phyloP scores from a whole-genome alignment of 192 early-diverging fungal genomes.

The Mortierella hygrophila region DNA sequence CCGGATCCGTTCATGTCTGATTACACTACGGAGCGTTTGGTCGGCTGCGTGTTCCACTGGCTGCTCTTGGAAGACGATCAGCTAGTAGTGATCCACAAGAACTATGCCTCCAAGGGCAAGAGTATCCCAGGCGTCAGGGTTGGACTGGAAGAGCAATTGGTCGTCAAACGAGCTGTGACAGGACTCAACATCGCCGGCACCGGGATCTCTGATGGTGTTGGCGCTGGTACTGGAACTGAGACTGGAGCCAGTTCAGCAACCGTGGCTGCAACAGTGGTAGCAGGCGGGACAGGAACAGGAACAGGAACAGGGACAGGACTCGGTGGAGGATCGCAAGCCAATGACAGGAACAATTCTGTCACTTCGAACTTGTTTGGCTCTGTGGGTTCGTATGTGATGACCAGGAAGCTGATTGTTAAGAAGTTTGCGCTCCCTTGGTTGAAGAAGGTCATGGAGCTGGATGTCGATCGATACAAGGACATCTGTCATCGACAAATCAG shows the following conservation, averaged over 20 bases:
- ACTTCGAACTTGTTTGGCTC: conserved; percentile 38
- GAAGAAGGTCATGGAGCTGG: conserved; percentile 57
- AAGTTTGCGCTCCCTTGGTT: conserved; percentile 66
- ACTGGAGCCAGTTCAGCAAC: neutral
- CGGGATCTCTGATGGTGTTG: neutral
- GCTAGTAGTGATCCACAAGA: conserved; percentile 59
- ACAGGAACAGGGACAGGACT: conserved; percentile 1
- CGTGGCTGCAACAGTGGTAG: conserved; percentile 10
- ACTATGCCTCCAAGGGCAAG: conserved; percentile 56
- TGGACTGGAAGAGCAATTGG: conserved; percentile 45
- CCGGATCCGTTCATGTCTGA: conserved; percentile 70
- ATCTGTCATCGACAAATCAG: conserved; percentile 58
- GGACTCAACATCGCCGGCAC: neutral
- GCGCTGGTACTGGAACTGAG: neutral
- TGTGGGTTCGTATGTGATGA: conserved; percentile 62
- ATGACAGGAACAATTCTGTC: conserved; percentile 14
- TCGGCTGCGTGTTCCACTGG: conserved; percentile 64
- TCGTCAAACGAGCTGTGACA: conserved; percentile 4
- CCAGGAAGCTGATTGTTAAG: conserved; percentile 59
- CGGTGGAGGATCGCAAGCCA: neutral
- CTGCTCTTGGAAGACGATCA: conserved; percentile 65
- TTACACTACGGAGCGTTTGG: conserved; percentile 62
- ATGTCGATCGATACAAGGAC: conserved; percentile 48
- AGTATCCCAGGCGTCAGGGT: conserved; percentile 51
- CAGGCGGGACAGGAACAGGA: neutral